Evolutionary conservation across 2,329 filamentous ascomycete genomes (phyloP), one percentile per base, ranked within the genome.

Genomic region (Plectosphaerella plurivora): DNA sequence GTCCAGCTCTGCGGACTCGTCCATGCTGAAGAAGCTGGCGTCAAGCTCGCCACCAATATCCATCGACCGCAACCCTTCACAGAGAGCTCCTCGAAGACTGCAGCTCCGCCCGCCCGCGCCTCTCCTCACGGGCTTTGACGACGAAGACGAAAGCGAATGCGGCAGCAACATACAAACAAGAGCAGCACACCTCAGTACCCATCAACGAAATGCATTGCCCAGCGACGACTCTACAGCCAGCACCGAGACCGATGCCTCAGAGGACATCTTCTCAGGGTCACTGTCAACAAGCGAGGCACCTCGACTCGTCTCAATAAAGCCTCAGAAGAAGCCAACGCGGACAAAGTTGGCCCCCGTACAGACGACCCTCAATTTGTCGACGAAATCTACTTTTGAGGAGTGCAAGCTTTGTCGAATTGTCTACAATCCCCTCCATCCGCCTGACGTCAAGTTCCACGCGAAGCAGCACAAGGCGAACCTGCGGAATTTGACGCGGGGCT

Each of bases 361-460:
- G 49, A 75, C 70, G 2, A 75, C 72, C 1, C 64, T 75, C n/a
- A 75, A 75, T 35, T 61, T 76, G 3, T 74, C 73, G 0, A 63
- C 66, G 1, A 65, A 69, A 24, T 68, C 71, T 3, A 61, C 72
- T 1, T 75, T 75, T 53, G 67, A 70, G 2, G 73, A 76, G 51
- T 76, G 73, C 55, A 72, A 65, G 48, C 53, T 67, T 3, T 76
- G 73, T 55, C 63, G 73, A 49, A 74, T 66, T 1, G 68, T 75
- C 8, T 75, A 71, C 65, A 75, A 75, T 49, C 73, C 73, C 0
- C 57, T 73, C 5, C 71, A 69, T 51, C 71, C 72, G 4, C 69
- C 69, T 25, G 73, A 75, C 51, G 72, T 74, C 15, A 74, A 70
- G 52, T 73, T 66, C 15, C 73, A 75, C 51, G 60, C 63, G 2